Conservation (phyloP, 306 rosid genomes). For the Cicer cuneatum region DNA sequence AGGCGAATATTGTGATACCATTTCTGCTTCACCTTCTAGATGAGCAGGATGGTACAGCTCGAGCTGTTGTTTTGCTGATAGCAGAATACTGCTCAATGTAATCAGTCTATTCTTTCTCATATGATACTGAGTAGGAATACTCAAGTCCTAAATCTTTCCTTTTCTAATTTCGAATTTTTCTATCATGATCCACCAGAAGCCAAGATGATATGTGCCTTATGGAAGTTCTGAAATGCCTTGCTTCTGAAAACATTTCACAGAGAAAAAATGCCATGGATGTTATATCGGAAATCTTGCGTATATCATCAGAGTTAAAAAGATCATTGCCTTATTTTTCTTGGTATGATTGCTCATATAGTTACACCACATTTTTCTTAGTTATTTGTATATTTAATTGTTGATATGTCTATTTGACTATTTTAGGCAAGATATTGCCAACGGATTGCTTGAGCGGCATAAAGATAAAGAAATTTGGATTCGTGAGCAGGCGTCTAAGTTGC, state of each 20-base stretch:
- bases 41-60: conserved; percentile 79
- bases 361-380: conserved; percentile 14
- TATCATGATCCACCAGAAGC: conserved; percentile 62
- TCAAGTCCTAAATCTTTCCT: conserved; percentile 19
- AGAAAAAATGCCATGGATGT: conserved; percentile 90
- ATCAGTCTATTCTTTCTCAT: conserved; percentile 42
- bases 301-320: conserved; percentile 53
- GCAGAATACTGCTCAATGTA: conserved; percentile 89
- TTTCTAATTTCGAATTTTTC: conserved; percentile 42
- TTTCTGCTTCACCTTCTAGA: conserved; percentile 76
- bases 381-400: conserved; percentile 41
- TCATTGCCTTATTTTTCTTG: conserved; percentile 57
- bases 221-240: conserved; percentile 76
- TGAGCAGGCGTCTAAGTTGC: conserved; percentile 72
- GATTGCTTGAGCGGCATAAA: conserved; percentile 71
- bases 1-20: conserved; percentile 64
- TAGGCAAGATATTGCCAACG: conserved; percentile 76
- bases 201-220: conserved; percentile 60
- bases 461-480: conserved; percentile 72
- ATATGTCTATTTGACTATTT: conserved; percentile 41
- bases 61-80: conserved; percentile 82
- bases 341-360: conserved; percentile 53
- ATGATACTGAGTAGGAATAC: conserved; percentile 15
- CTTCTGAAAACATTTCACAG: conserved; percentile 65
- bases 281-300: conserved; percentile 66